Evolutionary conservation across 805 yeast species (phyloP).

Genomic region (Wickerhamomyces queroliae): DNA sequence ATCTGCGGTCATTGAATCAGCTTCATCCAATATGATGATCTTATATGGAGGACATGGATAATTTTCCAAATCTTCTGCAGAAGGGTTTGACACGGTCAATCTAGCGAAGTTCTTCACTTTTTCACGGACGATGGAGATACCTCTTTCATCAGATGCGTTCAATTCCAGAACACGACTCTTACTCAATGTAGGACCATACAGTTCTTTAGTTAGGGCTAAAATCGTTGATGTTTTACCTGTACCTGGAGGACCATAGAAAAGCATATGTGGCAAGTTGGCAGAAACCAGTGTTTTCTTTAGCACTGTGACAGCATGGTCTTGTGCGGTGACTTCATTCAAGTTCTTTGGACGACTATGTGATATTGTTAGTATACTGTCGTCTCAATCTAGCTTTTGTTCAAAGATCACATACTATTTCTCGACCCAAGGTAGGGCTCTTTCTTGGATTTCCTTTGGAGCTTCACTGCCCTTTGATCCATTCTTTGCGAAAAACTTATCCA

Average conservation of each 20-base stretch:
- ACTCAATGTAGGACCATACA: slow-evolving; percentile 63
- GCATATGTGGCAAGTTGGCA: slow-evolving; percentile 85
- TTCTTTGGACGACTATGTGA: slow-evolving; percentile 67
- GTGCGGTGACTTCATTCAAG: slow-evolving; percentile 85
- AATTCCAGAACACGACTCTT: slow-evolving; percentile 73
- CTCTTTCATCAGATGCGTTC: slow-evolving; percentile 90
- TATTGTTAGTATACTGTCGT: neutral
- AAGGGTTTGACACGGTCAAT: slow-evolving; percentile 74
- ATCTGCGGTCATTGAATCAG: slow-evolving; percentile 95
- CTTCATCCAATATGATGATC: slow-evolving; percentile 88
- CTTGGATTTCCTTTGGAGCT: neutral
- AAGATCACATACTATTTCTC: slow-evolving; percentile 3
- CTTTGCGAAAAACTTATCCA: neutral
- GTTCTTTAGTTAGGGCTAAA: slow-evolving; percentile 71
- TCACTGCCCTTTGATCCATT: neutral
- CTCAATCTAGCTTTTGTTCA: neutral
- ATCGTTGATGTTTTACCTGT: slow-evolving; percentile 91
- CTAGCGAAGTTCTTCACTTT: slow-evolving; percentile 85
- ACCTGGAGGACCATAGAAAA: slow-evolving; percentile 92
- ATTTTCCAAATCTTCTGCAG: slow-evolving; percentile 55
- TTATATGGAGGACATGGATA: slow-evolving; percentile 98
- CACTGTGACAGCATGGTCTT: slow-evolving; percentile 82
- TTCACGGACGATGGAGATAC: slow-evolving; percentile 81
- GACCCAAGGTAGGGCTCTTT: slow-evolving; percentile 3
- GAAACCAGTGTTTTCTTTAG: slow-evolving; percentile 72